A percentile compares a stretch with the other conserved stretches of the same genome.
Conservation (phyloP, 371 early-diverging fungal species). For the Mucor saturninus region DNA sequence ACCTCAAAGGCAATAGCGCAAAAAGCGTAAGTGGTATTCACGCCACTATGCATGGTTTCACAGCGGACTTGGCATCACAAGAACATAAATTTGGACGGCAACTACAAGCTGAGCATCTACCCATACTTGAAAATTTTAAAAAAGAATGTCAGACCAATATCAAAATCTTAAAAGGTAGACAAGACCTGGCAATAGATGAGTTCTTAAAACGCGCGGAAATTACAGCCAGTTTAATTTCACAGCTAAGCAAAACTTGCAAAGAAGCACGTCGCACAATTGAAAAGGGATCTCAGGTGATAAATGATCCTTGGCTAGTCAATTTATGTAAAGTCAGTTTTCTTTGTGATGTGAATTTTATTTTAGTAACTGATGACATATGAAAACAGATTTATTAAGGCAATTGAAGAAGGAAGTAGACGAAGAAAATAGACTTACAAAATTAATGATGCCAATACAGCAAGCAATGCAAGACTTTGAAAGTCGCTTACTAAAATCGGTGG, state of each 20-base stretch:
- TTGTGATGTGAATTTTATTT: neutral
- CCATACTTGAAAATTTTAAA: slow-evolving; percentile 24
- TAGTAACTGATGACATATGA: neutral
- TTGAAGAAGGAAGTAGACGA: slow-evolving; percentile 46
- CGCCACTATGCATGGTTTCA: slow-evolving; percentile 10
- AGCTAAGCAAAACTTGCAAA: slow-evolving; percentile 33
- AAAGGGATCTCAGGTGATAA: slow-evolving; percentile 17
- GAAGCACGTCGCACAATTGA: slow-evolving; percentile 23
- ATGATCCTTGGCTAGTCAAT: slow-evolving; percentile 46
- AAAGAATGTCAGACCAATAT: slow-evolving; percentile 37
- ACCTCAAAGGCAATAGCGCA: neutral
- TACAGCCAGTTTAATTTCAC: slow-evolving; percentile 33
- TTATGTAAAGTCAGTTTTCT: slow-evolving; percentile 30
- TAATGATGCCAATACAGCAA: slow-evolving; percentile 44
- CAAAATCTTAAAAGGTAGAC: slow-evolving; percentile 28
- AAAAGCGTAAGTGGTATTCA: slow-evolving; percentile 4
- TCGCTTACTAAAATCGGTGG: slow-evolving; percentile 22
- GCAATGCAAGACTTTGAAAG: slow-evolving; percentile 32
- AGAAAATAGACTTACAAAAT: slow-evolving; percentile 39
- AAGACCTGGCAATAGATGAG: slow-evolving; percentile 33
- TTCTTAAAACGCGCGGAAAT: slow-evolving; percentile 35
- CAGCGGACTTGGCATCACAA: slow-evolving; percentile 14
- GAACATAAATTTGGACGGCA: slow-evolving; percentile 7
- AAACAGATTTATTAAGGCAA: slow-evolving; percentile 43
- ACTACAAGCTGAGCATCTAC: slow-evolving; percentile 14